phyloP scores from a whole-genome alignment of 805 yeast genomes.

The Lachancea thermotolerans region DNA sequence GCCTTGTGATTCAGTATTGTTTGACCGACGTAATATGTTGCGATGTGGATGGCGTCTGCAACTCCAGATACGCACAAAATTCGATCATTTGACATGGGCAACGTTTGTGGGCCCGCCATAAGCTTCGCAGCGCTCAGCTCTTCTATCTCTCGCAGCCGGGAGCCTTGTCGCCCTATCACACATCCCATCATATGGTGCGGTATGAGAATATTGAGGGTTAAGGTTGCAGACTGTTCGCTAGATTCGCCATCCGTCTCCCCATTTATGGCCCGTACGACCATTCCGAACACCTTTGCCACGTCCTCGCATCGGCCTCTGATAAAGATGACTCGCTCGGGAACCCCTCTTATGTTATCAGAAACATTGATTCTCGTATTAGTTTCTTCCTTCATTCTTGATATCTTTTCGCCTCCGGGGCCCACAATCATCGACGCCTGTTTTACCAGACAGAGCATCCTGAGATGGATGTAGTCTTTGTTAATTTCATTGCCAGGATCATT shows the following conservation, averaged over 20 bases:
- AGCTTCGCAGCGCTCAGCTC: constrained; percentile 72
- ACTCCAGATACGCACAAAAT: constrained; percentile 66
- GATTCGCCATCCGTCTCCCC: constrained; percentile 45
- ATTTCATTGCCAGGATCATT: constrained; percentile 21
- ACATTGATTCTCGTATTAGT: constrained; percentile 63
- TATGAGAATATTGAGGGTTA: constrained; percentile 53
- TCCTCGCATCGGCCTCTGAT: constrained; percentile 70
- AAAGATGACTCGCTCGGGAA: constrained; percentile 67
- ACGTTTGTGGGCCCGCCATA: constrained; percentile 61
- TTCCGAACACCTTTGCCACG: constrained; percentile 77
- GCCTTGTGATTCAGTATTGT: constrained; percentile 53
- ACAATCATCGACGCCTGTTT: constrained; percentile 71
- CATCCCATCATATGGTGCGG: constrained; percentile 79
- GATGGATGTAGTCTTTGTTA: constrained; percentile 56
- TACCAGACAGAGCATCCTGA: constrained; percentile 69
- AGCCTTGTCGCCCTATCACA: constrained; percentile 72
- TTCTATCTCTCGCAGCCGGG: constrained; percentile 72
- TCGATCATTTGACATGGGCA: constrained; percentile 75
- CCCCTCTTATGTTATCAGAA: constrained; percentile 63
- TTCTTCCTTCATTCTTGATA: constrained; percentile 53
- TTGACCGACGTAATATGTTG: constrained; percentile 66
- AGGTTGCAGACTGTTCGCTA: constrained; percentile 50
- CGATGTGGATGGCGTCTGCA: constrained; percentile 83
- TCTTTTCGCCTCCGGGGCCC: constrained; percentile 75
- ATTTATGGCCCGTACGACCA: constrained; percentile 55